These are phyloP conservation scores for Sphagnum tenellum DNA, from an alignment of 225 moss, liverwort and hornwort genomes.

Conservation along the genomic window DNA sequence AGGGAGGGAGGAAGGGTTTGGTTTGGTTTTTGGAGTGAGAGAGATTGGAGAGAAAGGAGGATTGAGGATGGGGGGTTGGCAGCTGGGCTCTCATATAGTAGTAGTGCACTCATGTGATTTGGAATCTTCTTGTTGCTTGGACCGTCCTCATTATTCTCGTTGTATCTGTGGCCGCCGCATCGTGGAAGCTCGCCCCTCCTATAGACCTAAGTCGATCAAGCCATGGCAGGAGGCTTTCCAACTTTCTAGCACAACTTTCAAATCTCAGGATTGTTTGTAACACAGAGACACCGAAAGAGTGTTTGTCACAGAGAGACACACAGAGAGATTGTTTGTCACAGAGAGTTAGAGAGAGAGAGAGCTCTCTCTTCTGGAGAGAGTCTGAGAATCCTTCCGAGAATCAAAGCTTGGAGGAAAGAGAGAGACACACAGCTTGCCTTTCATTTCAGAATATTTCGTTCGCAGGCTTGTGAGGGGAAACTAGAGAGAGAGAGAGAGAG, in stretches of 20 bases:
- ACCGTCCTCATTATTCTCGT: neutral
- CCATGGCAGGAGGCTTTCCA: neutral
- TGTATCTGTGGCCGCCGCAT: neutral
- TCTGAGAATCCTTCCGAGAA: neutral
- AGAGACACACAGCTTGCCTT: neutral
- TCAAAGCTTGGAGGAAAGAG: neutral
- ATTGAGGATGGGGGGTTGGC: too few species aligned
- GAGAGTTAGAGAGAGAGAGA: too few species aligned
- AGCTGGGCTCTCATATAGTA: too few species aligned
- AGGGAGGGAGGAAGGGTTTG: too few species aligned
- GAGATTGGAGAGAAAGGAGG: too few species aligned
- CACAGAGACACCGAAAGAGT: neutral
- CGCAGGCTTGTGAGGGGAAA: neutral
- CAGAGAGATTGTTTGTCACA: too few species aligned
- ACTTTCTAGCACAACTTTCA: too few species aligned
- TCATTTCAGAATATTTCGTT: neutral
- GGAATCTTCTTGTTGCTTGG: neutral
- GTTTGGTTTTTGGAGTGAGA: too few species aligned
- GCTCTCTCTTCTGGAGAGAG: neutral
- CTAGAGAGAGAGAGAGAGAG: neutral
- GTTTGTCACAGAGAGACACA: neutral
- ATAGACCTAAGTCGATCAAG: neutral
- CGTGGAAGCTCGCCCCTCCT: neutral
- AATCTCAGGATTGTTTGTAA: neutral
- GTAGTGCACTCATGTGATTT: too few species aligned